A percentile compares a stretch with the other conserved stretches of the same genome.
Evolutionary conservation across 176 grass and related monocot species (phyloP).

Genomic region (Avena atlantica): DNA sequence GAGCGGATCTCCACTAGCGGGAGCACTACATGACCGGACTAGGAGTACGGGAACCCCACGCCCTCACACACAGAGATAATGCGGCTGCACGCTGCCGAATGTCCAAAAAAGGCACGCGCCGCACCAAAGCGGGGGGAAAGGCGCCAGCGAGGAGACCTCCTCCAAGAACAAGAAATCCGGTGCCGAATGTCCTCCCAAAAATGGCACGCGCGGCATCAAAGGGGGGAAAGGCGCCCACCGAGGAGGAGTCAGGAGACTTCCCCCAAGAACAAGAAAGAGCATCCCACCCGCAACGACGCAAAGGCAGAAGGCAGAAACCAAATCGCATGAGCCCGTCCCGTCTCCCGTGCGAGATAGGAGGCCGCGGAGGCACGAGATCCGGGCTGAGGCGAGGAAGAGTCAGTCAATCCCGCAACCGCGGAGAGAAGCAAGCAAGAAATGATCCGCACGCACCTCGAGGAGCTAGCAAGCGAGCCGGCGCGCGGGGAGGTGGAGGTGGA

Average conservation of each 20-base stretch:
- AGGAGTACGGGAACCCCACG: neutral
- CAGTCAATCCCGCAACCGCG: neutral
- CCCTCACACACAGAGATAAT: conserved; percentile 23
- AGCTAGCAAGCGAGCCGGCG: neutral
- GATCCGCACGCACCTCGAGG: conserved; percentile 33
- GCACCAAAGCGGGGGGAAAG: neutral
- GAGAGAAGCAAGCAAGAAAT: neutral
- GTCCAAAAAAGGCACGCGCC: neutral
- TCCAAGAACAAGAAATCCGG: conserved; percentile 38
- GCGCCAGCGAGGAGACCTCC: neutral
- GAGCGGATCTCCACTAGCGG: conserved; percentile 37
- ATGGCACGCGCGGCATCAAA: too few species aligned
- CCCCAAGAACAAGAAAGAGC: conserved; percentile 26
- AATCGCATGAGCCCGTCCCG: neutral
- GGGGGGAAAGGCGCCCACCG: neutral
- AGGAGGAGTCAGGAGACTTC: neutral
- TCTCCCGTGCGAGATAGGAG: neutral
- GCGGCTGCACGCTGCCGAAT: conserved; percentile 28
- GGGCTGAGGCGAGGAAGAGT: neutral
- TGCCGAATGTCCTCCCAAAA: conserved; percentile 24
- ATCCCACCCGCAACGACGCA: neutral
- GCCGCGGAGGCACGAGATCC: conserved; percentile 35
- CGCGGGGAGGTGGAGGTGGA: neutral
- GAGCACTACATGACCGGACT: neutral
- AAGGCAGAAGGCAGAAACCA: neutral